These are phyloP conservation scores for Coemansia sp. DNA, from an alignment of 371 early-diverging fungal genomes.

Conservation along the genomic window DNA sequence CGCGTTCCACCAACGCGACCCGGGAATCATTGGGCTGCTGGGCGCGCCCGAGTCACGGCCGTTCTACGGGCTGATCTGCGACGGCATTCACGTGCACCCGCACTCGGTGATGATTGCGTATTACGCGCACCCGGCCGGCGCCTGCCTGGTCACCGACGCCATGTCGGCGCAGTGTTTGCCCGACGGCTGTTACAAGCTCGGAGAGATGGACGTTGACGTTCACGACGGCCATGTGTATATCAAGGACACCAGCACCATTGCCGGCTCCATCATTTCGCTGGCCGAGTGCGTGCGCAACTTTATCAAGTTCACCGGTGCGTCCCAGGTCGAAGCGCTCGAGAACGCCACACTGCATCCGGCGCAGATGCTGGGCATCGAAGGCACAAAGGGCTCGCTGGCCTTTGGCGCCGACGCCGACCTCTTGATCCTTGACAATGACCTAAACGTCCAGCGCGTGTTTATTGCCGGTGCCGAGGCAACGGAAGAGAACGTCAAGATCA, in stretches of 20 bases:
- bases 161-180: constrained; percentile 75
- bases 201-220: constrained; percentile 64
- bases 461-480: constrained; percentile 71
- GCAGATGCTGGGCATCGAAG: constrained; percentile 67
- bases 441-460: constrained; percentile 68
- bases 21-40: constrained; percentile 72
- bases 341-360: constrained; percentile 86
- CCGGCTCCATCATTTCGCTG: constrained; percentile 74
- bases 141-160: constrained; percentile 75
- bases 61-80: constrained; percentile 77
- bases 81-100: constrained; percentile 78
- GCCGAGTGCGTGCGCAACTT: constrained; percentile 79
- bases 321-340: constrained; percentile 78
- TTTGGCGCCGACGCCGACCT: constrained; percentile 82
- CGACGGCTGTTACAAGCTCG: constrained; percentile 73
- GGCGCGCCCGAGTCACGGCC: constrained; percentile 63
- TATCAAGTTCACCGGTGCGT: constrained; percentile 74
- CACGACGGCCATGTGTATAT: constrained; percentile 71
- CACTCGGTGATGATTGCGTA: constrained; percentile 78
- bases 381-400: constrained; percentile 71
- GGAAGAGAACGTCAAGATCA: constrained; percentile 30
- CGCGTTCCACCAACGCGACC: constrained; percentile 79
- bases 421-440: constrained; percentile 68
- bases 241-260: constrained; percentile 76
- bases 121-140: constrained; percentile 72